Evolutionary conservation across 208 protist genomes (phyloP).

Genomic region (Crithidia expoeki): DNA sequence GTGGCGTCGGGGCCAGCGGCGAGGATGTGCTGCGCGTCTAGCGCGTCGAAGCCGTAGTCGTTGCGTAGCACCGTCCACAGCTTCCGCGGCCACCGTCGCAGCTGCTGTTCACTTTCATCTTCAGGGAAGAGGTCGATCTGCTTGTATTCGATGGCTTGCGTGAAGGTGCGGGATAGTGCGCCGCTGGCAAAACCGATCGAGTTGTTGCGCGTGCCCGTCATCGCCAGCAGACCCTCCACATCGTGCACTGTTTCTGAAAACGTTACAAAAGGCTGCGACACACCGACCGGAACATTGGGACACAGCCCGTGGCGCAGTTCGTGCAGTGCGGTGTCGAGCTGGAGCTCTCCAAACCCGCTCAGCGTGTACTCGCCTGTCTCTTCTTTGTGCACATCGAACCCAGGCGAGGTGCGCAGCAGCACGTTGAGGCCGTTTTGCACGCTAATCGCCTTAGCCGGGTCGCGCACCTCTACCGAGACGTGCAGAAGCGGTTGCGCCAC

Average conservation of each 20-base stretch:
- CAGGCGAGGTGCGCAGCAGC: conserved; percentile 92
- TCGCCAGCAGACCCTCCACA: conserved; percentile 72
- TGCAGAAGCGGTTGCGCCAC: conserved; percentile 84
- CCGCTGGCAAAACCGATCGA: conserved; percentile 60
- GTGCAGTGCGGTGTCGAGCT: conserved; percentile 98
- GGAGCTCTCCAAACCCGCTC: conserved; percentile 98
- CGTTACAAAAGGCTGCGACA: conserved; percentile 96
- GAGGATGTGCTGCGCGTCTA: conserved; percentile 95
- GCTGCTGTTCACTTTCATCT: neutral
- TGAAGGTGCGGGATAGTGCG: conserved; percentile 40
- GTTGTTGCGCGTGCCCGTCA: conserved; percentile 52
- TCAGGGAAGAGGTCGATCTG: conserved; percentile 49
- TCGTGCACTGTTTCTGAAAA: conserved; percentile 98
- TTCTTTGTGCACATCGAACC: conserved; percentile 93
- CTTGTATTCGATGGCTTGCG: conserved; percentile 57
- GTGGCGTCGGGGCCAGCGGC: conserved; percentile 91
- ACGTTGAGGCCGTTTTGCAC: conserved; percentile 95
- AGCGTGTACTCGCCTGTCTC: conserved; percentile 99
- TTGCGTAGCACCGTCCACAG: conserved; percentile 61
- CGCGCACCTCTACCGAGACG: conserved; percentile 96
- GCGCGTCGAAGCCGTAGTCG: conserved; percentile 96
- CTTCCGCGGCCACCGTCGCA: conserved; percentile 10
- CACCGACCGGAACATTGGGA: conserved; percentile 48
- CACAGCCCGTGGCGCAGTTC: conserved; percentile 93
- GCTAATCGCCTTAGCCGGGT: conserved; percentile 93